Evolutionary conservation across 228 moss, liverwort and hornwort genomes (phyloP), one percentile per base, ranked within the genome.

Genomic region (Sphagnum fallax): DNA sequence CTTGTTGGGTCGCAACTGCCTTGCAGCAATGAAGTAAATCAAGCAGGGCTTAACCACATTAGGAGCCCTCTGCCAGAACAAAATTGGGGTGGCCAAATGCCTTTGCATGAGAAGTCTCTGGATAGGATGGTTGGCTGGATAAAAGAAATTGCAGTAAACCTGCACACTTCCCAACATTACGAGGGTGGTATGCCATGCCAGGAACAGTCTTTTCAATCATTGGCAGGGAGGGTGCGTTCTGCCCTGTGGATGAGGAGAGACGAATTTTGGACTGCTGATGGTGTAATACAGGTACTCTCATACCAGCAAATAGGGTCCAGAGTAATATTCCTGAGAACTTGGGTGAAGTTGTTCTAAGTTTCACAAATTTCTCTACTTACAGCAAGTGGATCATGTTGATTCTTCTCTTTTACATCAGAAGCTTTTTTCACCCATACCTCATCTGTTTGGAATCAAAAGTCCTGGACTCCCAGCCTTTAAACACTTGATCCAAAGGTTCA

Each of bases 51-150:
- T 32, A 32, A 32, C 72, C 69, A 65, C 81, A 83, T 69, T 75
- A 77, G 1, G 79, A 84, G 65, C 79, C 84, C 11, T 53, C 92
- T 63, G 64, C 59, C 47, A 83, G 84, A 52, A 32, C 32, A 32
- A 32, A 32, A 32, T 32, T 32, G 32, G 32, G 32, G 32, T 32
- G 32, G 32, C 32, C 32, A 32, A 32, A 32, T 32, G 32, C 32
- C 32, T 32, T 32, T 32, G 32, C 32, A 32, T 32, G 32, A 32
- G 32, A 32, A 32, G 32, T 32, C 32, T 32, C 32, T 32, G 32
- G 32, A 32, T 32, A 32, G 32, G 32, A 91, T 89, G 77, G 50
- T 92, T 76, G 85, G 75, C 48, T 96, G 96, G 96, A 96, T 96
- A 60, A 89, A 74, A 63, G 82, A 83, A 48, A 75, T 82, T 65